These are phyloP conservation scores for Podaxis mareebaensis DNA, from an alignment of 768 basidiomycete species.

Conservation along the genomic window DNA sequence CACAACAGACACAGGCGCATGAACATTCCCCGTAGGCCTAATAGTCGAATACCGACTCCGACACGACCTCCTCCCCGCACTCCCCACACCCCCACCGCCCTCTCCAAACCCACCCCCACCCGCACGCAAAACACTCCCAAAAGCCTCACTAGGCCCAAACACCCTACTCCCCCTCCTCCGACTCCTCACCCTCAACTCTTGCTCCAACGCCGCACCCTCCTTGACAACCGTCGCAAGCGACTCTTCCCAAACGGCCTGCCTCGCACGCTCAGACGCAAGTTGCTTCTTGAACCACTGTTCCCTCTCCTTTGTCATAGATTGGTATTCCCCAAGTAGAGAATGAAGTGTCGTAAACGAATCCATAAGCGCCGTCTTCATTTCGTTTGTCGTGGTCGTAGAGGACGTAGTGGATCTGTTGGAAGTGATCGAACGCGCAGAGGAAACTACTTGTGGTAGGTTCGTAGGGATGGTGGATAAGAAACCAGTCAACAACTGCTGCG, in stretches of 20 bases:
- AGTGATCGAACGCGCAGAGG: background rate
- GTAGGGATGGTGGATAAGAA: conserved; percentile 37
- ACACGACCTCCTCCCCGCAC: background rate
- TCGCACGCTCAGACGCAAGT: conserved; percentile 62
- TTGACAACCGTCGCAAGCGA: conserved; percentile 82
- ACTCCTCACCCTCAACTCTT: conserved; percentile 66
- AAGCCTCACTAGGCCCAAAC: conserved; percentile 37
- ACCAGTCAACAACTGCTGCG: conserved; percentile 58
- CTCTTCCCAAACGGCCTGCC: conserved; percentile 84
- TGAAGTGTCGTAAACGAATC: conserved; percentile 61
- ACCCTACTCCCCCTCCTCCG: conserved; percentile 60
- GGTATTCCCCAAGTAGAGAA: conserved; percentile 63
- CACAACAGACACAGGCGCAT: background rate
- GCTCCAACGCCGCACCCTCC: conserved; percentile 84
- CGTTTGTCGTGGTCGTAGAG: background rate
- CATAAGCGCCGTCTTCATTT: conserved; percentile 53
- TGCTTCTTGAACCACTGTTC: conserved; percentile 77
- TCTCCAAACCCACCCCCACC: conserved; percentile 14
- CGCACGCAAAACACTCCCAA: background rate
- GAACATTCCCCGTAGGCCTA: background rate
- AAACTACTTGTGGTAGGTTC: background rate
- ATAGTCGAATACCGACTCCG: background rate
- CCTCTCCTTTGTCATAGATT: conserved; percentile 70
- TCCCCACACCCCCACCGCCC: conserved; percentile 14
- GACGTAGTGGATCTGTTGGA: background rate